These are phyloP conservation scores for Solioccasus polychromus DNA, from an alignment of 768 basidiomycete species.

Conservation along the genomic window DNA sequence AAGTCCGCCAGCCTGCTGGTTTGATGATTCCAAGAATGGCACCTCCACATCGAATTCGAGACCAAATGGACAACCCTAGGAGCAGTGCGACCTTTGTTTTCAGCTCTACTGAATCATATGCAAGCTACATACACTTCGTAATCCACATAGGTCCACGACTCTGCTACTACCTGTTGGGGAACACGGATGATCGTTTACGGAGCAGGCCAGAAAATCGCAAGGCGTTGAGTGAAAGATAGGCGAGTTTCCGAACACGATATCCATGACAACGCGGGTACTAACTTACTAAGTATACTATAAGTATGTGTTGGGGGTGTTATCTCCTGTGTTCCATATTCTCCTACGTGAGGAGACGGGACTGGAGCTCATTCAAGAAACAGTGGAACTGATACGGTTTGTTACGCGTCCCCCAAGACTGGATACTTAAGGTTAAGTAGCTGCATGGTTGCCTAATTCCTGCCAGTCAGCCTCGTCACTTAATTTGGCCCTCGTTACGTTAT, in stretches of 20 bases:
- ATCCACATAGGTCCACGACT: not conserved
- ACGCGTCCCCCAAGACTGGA: not conserved
- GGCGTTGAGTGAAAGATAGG: not conserved
- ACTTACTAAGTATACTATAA: not conserved
- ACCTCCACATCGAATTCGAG: too few relatives aligned
- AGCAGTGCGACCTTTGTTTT: not conserved
- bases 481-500: too few relatives aligned
- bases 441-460: not conserved
- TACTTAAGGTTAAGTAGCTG: conserved; percentile 1
- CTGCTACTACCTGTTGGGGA: not conserved
- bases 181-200: not conserved
- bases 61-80: not conserved
- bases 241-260: not conserved
- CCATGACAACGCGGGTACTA: conserved; percentile 6
- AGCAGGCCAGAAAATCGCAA: not conserved
- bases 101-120: too few relatives aligned
- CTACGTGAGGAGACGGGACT: not conserved
- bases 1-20: too few relatives aligned
- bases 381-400: not conserved
- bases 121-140: not conserved
- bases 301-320: not conserved
- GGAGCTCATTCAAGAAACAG: not conserved
- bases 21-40: too few relatives aligned
- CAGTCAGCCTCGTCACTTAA: not conserved
- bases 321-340: not conserved